A percentile compares a stretch with the other conserved stretches of the same genome.
These are phyloP conservation scores for Corynespora cassiicola DNA, from an alignment of 2,329 filamentous ascomycete genomes.

Conservation along the genomic window DNA sequence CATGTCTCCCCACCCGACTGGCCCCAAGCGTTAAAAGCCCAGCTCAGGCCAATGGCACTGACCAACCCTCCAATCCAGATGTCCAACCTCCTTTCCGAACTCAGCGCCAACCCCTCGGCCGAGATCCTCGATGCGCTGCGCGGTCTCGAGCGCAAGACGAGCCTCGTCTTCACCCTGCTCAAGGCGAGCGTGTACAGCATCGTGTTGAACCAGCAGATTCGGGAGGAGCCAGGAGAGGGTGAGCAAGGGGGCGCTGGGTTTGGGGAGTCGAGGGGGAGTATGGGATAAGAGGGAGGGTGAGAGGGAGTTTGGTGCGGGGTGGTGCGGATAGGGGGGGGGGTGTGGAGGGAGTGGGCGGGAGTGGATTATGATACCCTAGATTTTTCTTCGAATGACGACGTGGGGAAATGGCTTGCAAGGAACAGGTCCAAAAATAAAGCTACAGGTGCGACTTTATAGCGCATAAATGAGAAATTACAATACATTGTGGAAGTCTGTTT, in stretches of 20 bases:
- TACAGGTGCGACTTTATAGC: too few species aligned
- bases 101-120: conserved; percentile 68
- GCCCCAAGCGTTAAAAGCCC: too few species aligned
- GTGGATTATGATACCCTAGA: conserved; percentile 24
- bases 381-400: too few species aligned
- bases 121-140: conserved; percentile 87
- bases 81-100: conserved; percentile 67
- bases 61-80: too few species aligned
- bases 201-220: conserved; percentile 88
- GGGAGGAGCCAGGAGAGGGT: conserved; percentile 27
- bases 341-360: conserved; percentile 6
- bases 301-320: conserved; percentile 2
- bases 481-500: too few species aligned
- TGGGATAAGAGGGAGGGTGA: conserved; percentile 4
- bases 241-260: conserved; percentile 30
- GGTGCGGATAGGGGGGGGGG: conserved; percentile 5
- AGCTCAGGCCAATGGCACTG: too few species aligned
- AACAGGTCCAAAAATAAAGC: too few species aligned
- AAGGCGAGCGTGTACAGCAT: conserved; percentile 99
- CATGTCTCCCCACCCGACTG: too few species aligned
- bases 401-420: too few species aligned
- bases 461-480: too few species aligned
- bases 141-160: conserved; percentile 91
- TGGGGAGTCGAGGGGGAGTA: conserved; percentile 4
- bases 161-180: conserved; percentile 90